Conservation (phyloP, 2,329 filamentous ascomycete genomes). For the Stemphylium lycopersici region DNA sequence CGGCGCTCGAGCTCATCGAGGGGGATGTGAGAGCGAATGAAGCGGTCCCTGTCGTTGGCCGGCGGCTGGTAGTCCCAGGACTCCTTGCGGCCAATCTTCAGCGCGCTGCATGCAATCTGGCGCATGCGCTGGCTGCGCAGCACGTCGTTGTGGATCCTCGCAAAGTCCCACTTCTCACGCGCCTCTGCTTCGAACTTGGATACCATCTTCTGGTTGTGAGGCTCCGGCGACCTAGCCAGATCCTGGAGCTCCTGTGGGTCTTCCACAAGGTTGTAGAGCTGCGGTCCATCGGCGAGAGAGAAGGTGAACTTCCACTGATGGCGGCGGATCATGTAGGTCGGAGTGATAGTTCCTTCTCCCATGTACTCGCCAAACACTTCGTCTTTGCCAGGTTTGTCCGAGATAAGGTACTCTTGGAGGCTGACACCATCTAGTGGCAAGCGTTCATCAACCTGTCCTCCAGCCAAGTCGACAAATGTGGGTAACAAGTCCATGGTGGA, state of each 20-base stretch:
- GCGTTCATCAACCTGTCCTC: conserved; percentile 69
- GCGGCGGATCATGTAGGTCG: conserved; percentile 91
- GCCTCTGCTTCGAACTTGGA: conserved; percentile 76
- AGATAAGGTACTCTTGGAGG: conserved; percentile 55
- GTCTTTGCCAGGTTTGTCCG: conserved; percentile 68
- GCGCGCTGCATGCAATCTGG: conserved; percentile 77
- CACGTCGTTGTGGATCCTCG: conserved; percentile 75
- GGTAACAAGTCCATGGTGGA: conserved; percentile 90
- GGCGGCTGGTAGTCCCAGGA: conserved; percentile 85
- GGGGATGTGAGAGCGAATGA: conserved; percentile 80
- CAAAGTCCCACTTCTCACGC: conserved; percentile 78
- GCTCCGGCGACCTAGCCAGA: conserved; percentile 58
- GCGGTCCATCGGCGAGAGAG: conserved; percentile 81
- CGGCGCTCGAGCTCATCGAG: conserved; percentile 80
- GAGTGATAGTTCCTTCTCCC: conserved; percentile 86
- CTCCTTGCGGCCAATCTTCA: conserved; percentile 70
- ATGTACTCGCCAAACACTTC: conserved; percentile 96
- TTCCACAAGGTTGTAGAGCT: conserved; percentile 77
- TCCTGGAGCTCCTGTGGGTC: conserved; percentile 83
- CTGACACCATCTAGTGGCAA: conserved; percentile 88
- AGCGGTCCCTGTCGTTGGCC: conserved; percentile 71
- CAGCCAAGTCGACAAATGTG: conserved; percentile 83
- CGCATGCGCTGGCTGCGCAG: conserved; percentile 79
- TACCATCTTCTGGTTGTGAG: conserved; percentile 49
- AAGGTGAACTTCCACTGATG: conserved; percentile 90